Evolutionary conservation across 371 early-diverging fungal species (phyloP).

Genomic region (Lichtheimia hyalospora): DNA sequence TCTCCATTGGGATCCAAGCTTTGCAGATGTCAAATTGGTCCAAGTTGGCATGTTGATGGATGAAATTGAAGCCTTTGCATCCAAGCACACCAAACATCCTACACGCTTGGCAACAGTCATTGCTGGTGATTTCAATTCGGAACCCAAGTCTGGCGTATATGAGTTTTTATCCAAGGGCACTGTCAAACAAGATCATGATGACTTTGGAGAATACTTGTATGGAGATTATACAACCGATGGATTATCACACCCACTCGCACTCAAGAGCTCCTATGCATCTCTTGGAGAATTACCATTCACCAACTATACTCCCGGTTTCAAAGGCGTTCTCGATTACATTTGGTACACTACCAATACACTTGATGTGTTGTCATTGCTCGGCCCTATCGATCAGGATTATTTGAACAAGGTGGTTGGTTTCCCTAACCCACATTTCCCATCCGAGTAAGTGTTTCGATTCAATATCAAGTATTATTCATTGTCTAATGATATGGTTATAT

Average conservation of each 20-base stretch:
- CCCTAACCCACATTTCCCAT: constrained; percentile 93
- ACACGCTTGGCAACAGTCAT: constrained; percentile 69
- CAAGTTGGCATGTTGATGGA: constrained; percentile 97
- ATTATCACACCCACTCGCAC: constrained; percentile 72
- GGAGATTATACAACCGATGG: constrained; percentile 87
- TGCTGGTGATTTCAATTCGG: constrained; percentile 98
- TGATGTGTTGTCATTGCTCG: constrained; percentile 79
- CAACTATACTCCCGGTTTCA: constrained; percentile 92
- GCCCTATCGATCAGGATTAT: constrained; percentile 85
- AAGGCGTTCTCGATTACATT: constrained; percentile 97
- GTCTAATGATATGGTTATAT: neutral
- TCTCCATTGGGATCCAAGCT: constrained; percentile 92
- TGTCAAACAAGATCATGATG: constrained; percentile 81
- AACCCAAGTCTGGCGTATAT: constrained; percentile 90
- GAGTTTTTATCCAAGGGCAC: constrained; percentile 77
- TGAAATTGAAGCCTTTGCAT: constrained; percentile 67
- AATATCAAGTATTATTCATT: neutral
- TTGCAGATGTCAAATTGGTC: constrained; percentile 96
- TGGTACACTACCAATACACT: constrained; percentile 87
- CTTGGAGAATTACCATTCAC: constrained; percentile 87
- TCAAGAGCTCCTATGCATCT: constrained; percentile 83
- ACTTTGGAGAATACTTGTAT: constrained; percentile 82
- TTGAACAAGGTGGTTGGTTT: constrained; percentile 84
- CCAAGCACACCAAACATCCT: constrained; percentile 48
- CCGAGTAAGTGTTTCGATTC: constrained; percentile 72